Conservation (phyloP, 495 filamentous ascomycete species). For the Hypoxylon fragiforme region DNA sequence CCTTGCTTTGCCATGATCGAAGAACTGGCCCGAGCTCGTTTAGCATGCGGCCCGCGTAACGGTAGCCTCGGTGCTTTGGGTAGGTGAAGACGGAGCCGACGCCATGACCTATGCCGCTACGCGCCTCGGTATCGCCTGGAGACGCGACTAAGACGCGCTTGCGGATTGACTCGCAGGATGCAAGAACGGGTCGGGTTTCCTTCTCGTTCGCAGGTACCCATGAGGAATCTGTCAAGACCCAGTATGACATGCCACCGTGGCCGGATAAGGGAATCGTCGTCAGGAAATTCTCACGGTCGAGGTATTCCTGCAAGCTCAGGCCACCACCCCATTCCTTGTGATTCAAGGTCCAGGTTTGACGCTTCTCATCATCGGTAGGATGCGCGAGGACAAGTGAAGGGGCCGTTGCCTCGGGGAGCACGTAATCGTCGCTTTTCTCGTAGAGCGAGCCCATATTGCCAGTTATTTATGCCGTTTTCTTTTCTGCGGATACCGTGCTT, state of each 20-base stretch:
- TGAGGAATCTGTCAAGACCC: conserved; percentile 73
- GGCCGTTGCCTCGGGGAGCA: conserved; percentile 61
- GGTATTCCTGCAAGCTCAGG: conserved; percentile 68
- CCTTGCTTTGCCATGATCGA: conserved; percentile 39
- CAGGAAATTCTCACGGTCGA: conserved; percentile 75
- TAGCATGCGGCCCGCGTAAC: conserved; percentile 74
- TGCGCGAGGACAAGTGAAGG: conserved; percentile 66
- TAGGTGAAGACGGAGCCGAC: conserved; percentile 88
- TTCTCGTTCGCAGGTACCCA: conserved; percentile 36
- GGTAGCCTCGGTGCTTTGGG: conserved; percentile 67
- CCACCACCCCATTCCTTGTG: conserved; percentile 71
- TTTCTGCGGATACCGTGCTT: neutral
- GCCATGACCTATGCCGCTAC: conserved; percentile 73
- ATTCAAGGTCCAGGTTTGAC: conserved; percentile 66
- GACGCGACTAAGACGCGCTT: conserved; percentile 65
- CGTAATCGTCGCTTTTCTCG: conserved; percentile 5
- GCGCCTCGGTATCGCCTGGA: conserved; percentile 47
- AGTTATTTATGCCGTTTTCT: neutral
- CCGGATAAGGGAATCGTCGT: conserved; percentile 65
- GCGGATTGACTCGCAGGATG: conserved; percentile 79
- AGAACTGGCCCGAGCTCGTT: conserved; percentile 47
- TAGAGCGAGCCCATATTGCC: conserved; percentile 37
- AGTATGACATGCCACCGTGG: conserved; percentile 77
- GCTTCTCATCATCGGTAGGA: conserved; percentile 67
- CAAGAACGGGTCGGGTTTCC: conserved; percentile 64